These are phyloP conservation scores for Phytophthora cajani DNA, from an alignment of 352 stramenopile genomes.

Conservation along the genomic window DNA sequence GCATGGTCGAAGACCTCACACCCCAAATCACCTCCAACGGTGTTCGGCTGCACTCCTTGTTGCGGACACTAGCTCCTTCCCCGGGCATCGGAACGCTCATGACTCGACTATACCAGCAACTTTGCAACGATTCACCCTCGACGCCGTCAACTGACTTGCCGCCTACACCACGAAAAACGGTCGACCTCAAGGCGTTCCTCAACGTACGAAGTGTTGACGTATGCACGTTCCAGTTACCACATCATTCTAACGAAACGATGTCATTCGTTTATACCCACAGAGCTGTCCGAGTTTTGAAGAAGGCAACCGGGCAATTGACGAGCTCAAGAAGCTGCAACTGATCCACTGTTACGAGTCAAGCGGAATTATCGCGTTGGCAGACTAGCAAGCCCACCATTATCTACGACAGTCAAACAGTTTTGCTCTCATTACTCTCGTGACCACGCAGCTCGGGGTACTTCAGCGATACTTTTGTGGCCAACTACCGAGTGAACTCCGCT, in stretches of 20 bases:
- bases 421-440: constrained; percentile 14
- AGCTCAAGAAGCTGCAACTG: constrained; percentile 83
- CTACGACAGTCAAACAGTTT: constrained; percentile 1
- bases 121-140: constrained; percentile 43
- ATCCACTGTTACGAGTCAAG: constrained; percentile 86
- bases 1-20: constrained; percentile 52
- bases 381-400: constrained; percentile 35
- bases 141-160: constrained; percentile 19
- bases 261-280: constrained; percentile 33
- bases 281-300: constrained; percentile 80
- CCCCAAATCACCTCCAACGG: constrained; percentile 65
- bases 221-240: neutral
- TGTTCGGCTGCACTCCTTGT: constrained; percentile 65
- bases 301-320: constrained; percentile 70
- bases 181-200: constrained; percentile 69
- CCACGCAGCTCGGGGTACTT: neutral
- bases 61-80: constrained; percentile 66
- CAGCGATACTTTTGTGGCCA: too few relatives aligned
- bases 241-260: constrained; percentile 7
- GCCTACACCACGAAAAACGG: constrained; percentile 55
- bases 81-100: constrained; percentile 74
- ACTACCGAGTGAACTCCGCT: too few relatives aligned
- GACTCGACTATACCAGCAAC: constrained; percentile 76
- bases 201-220: constrained; percentile 44
- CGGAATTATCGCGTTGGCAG: constrained; percentile 72